Evolutionary conservation across 768 basidiomycete genomes (phyloP).

Genomic region (Chiua virens): DNA sequence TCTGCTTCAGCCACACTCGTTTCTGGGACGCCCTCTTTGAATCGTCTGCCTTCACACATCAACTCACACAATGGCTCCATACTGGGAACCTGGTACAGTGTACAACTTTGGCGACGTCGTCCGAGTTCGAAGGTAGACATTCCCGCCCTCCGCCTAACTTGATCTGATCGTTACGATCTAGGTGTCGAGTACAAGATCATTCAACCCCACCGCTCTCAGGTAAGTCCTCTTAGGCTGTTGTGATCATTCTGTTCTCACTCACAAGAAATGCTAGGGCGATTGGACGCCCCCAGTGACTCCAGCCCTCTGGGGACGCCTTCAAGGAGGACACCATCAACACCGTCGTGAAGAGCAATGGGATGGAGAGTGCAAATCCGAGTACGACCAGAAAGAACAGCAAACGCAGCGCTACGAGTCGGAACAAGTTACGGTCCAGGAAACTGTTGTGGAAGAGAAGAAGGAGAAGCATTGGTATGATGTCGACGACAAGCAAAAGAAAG

Average conservation of each 20-base stretch:
- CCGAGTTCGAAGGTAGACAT: constrained; percentile 50
- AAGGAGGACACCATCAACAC: constrained; percentile 28
- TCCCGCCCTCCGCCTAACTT: neutral
- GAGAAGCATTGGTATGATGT: constrained; percentile 57
- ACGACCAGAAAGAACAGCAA: constrained; percentile 17
- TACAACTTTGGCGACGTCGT: constrained; percentile 59
- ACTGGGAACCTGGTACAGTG: constrained; percentile 63
- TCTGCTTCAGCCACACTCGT: neutral
- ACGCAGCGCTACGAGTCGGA: constrained; percentile 28
- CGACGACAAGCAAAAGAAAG: constrained; percentile 55
- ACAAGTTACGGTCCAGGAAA: constrained; percentile 18
- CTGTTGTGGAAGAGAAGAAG: constrained; percentile 40
- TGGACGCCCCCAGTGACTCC: constrained; percentile 66
- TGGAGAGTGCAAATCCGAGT: constrained; percentile 14
- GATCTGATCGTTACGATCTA: constrained; percentile 13
- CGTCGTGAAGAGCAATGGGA: constrained; percentile 19
- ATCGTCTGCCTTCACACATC: constrained; percentile 1
- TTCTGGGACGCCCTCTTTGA: constrained; percentile 4
- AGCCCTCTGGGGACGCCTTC: constrained; percentile 64
- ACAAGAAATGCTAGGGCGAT: constrained; percentile 44
- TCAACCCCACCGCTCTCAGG: constrained; percentile 71
- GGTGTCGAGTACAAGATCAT: constrained; percentile 66
- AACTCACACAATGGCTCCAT: constrained; percentile 36
- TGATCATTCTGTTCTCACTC: neutral
- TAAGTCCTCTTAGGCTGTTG: constrained; percentile 17